These are phyloP conservation scores for Carex scoparia DNA, from an alignment of 176 grass and related monocot genomes.

Conservation along the genomic window DNA sequence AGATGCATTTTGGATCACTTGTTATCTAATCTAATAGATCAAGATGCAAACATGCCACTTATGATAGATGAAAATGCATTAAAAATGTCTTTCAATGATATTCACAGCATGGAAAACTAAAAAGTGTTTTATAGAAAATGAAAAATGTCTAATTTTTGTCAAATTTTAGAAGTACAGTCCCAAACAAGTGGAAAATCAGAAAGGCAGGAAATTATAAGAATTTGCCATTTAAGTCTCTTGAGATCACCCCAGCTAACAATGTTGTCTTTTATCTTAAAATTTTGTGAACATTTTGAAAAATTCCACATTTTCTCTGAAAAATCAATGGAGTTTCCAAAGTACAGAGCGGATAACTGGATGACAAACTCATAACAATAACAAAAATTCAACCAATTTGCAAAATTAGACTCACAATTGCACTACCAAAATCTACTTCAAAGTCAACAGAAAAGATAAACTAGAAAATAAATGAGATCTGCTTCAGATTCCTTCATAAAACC, in stretches of 20 bases:
- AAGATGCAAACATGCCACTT: neutral
- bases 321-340: neutral
- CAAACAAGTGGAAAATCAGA: neutral
- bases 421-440: neutral
- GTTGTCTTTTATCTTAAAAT: neutral
- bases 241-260: neutral
- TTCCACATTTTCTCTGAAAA: neutral
- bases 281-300: neutral
- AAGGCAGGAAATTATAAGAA: neutral
- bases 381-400: slow-evolving; percentile 2
- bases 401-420: neutral
- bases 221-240: neutral
- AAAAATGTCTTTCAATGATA: neutral
- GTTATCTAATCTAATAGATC: neutral
- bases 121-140: neutral
- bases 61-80: neutral
- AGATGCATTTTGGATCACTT: neutral
- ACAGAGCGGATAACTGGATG: neutral
- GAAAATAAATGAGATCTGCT: neutral
- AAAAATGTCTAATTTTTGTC: neutral
- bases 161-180: neutral
- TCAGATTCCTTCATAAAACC: neutral
- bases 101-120: neutral
- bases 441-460: neutral
- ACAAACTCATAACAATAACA: neutral